phyloP scores from a whole-genome alignment of 192 early-diverging fungal species.

The Coemansia sp. region DNA sequence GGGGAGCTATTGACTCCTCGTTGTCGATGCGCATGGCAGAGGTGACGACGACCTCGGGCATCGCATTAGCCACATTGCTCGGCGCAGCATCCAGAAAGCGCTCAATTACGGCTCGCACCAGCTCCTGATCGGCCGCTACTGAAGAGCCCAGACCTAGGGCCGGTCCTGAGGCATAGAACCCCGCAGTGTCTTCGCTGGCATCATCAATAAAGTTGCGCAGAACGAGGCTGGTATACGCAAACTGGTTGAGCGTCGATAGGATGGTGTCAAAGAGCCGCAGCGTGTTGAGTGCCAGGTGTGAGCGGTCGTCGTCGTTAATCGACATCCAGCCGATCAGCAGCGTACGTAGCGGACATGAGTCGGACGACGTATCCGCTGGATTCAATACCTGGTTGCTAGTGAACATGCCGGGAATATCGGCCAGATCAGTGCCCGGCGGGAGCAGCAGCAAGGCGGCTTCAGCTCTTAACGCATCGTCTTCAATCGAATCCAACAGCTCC shows the following conservation, averaged over 20 bases:
- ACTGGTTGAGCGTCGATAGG: constrained; percentile 62
- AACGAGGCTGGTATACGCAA: constrained; percentile 60
- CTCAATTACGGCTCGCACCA: constrained; percentile 49
- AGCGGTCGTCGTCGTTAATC: constrained; percentile 46
- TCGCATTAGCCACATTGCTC: constrained; percentile 24
- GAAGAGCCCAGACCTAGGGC: constrained; percentile 41
- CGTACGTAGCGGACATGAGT: constrained; percentile 15
- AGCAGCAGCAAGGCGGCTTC: constrained; percentile 43
- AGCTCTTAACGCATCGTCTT: constrained; percentile 47
- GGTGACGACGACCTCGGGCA: constrained; percentile 41
- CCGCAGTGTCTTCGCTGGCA: not conserved
- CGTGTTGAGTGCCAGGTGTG: constrained; percentile 57
- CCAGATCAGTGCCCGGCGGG: constrained; percentile 18
- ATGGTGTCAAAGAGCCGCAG: constrained; percentile 65
- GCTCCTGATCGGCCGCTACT: constrained; percentile 44
- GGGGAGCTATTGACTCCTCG: not conserved
- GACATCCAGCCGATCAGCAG: constrained; percentile 52
- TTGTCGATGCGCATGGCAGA: constrained; percentile 32
- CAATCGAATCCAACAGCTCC: constrained; percentile 38
- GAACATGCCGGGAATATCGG: not conserved
- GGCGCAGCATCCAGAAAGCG: constrained; percentile 48
- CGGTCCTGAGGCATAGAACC: not conserved
- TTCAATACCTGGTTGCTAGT: not conserved
- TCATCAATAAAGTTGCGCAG: constrained; percentile 57
- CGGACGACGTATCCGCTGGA: not conserved